Evolutionary conservation across 805 yeast species (phyloP), one percentile per base, ranked within the genome.

Genomic region (Candida coleopterorum): DNA sequence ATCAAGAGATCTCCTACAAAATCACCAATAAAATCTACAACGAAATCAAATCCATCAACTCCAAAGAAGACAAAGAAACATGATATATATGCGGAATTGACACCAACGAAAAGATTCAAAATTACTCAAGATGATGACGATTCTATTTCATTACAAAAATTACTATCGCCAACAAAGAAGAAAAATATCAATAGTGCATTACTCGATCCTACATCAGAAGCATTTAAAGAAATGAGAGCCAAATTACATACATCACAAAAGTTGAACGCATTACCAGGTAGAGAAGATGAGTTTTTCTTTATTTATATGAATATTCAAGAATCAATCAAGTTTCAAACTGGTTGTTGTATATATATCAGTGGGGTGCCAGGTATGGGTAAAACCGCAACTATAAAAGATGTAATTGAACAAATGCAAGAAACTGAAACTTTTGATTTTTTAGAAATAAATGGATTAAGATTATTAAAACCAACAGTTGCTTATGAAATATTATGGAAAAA

Each of bases 361-460:
- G 99, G 99, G 3, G 87, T 96, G 0, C 98, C 99, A 0, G 99
- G 99, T 7, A 90, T 94, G 2, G 98, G 98, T 9, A 93, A 93
- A 54, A 90, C 98, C 0, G 93, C 95, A 3, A 90, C 97, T 0
- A 79, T 90, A 2, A 64, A 95, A 37, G 95, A 88, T 50, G 97
- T 85, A 0, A 73, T 93, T 18, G 72, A 77, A 23, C 87, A 83
- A 49, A 59, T 93, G 24, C 70, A 73, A 29, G 56, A 64, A 42
- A 56, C 53, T 9, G 62, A 56, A 31, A 55, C 51, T 10, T 93
- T 93, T 54, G 77, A 79, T 32, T 90, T 75, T 56, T 60, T 86
- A 4, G 99, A 93, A 55, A 81, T 93, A 41, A 93, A 93, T 58
- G 97, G 97, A 2, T 70, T 93, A 62, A 87, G 89, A 48, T 68